Base-by-base conservation (phyloP, 2,329 filamentous ascomycete species). In the Neopestalotiopsis sp. region DNA sequence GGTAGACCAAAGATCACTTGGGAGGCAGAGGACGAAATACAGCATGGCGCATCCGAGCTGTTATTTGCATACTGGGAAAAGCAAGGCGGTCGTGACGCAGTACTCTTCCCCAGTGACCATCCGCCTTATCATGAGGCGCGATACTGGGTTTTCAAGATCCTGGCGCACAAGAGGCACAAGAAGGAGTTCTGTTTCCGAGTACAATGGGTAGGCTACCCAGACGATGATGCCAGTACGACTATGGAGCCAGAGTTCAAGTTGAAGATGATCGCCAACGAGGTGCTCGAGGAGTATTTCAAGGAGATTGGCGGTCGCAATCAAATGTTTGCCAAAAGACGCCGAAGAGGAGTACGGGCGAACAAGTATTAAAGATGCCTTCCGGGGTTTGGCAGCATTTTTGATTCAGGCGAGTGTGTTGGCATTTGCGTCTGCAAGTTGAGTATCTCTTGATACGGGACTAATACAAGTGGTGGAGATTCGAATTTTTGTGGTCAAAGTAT, bases 1-100 rank as follows among this genome's bases (percentile, higher is more conserved):
- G 66, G 65, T 4, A 68, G 72, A 52, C 66, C 74, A 24, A 73
- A 78, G 5, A 74, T 73, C 4, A 78, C 76, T 3, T 81, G 78
- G 78, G 79, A 80, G 32, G 62, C 71, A 4, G 79, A 81, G 59
- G 73, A 75, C 14, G 78, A 77, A 67, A 77, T 81, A 58, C 79
- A 81, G 52, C 67, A 74, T 63, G 76, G 76, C 58, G 78, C 78
- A 1, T 75, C 74, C 32, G 78, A 79, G 28, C 70, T 69, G 1
- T 68, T 81, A 1, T 80, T 76, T 42, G 72, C 74, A 5, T 81
- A 79, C 68, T 81, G 79, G 79, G 73, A 72, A 32, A 57, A 72
- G 2, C 74, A 75, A 66, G 78, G 79, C 12, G 78, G 78, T 4
- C 75, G 79, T 2, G 69, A 72, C 28, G 72, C 70, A 17, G 73